These are phyloP conservation scores for Scutellaria baicalensis DNA, from an alignment of 257 asterid genomes.

Conservation along the genomic window DNA sequence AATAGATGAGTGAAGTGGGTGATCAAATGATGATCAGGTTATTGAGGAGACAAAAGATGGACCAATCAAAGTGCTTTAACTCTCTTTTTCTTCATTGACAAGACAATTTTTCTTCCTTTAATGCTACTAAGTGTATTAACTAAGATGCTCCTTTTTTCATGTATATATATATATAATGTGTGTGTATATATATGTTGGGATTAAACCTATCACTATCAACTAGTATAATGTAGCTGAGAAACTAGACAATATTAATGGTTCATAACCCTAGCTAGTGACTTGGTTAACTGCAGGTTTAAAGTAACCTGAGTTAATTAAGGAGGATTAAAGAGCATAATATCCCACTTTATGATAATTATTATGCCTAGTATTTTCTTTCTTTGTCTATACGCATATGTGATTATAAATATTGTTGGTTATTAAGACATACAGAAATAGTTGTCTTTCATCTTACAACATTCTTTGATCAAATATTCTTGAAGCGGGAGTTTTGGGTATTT, in stretches of 20 bases:
- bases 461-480: background rate
- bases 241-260: constrained; percentile 29
- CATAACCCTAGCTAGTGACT: constrained; percentile 26
- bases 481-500: background rate
- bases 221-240: constrained; percentile 17
- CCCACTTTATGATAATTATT: constrained; percentile 17
- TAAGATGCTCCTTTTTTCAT: constrained; percentile 3
- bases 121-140: constrained; percentile 36
- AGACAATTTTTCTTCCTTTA: constrained; percentile 50
- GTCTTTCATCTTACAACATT: constrained; percentile 13
- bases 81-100: constrained; percentile 45
- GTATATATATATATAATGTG: background rate
- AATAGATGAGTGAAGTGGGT: constrained; percentile 21
- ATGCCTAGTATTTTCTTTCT: background rate
- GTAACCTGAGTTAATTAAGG: constrained; percentile 28
- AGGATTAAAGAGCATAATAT: constrained; percentile 25
- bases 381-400: background rate
- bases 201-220: constrained; percentile 28
- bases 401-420: background rate
- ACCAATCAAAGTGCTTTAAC: constrained; percentile 61
- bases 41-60: constrained; percentile 61
- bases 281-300: constrained; percentile 20
- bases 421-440: background rate
- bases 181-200: background rate
- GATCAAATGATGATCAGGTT: constrained; percentile 44